These are phyloP conservation scores for Penicillium oxalicum DNA, from an alignment of 2,329 filamentous ascomycete species.

Conservation along the genomic window DNA sequence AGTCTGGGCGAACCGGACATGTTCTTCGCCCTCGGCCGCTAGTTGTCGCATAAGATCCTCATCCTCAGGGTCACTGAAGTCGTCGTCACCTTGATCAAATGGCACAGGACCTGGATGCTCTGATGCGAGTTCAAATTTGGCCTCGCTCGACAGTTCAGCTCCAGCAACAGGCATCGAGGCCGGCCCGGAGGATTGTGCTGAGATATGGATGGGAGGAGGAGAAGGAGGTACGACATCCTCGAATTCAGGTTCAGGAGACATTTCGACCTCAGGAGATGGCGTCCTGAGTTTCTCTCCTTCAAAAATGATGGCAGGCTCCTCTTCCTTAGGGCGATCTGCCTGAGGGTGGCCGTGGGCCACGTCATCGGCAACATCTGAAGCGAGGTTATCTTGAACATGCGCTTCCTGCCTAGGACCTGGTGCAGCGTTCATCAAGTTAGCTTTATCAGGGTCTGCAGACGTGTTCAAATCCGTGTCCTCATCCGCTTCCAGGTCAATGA, in stretches of 20 bases:
- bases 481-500: slow-evolving; percentile 29
- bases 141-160: slow-evolving; percentile 22
- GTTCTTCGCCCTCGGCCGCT: slow-evolving; percentile 85
- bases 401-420: neutral
- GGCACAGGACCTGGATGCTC: slow-evolving; percentile 19
- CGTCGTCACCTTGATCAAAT: slow-evolving; percentile 47
- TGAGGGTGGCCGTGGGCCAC: neutral
- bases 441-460: neutral
- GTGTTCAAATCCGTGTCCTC: neutral
- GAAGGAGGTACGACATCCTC: slow-evolving; percentile 42
- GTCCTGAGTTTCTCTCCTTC: neutral
- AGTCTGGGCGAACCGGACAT: slow-evolving; percentile 83
- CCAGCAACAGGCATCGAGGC: slow-evolving; percentile 2
- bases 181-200: neutral
- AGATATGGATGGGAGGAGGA: neutral
- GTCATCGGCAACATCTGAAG: neutral
- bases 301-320: neutral
- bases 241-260: slow-evolving; percentile 46
- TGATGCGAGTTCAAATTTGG: slow-evolving; percentile 9
- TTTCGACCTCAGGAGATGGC: slow-evolving; percentile 11
- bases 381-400: neutral
- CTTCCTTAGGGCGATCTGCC: slow-evolving; percentile 6
- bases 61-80: slow-evolving; percentile 82
- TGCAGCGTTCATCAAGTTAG: neutral
- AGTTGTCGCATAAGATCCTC: slow-evolving; percentile 82